Evolutionary conservation across 148 eudicot genomes (phyloP).

Genomic region (Amaranthus cruentus): DNA sequence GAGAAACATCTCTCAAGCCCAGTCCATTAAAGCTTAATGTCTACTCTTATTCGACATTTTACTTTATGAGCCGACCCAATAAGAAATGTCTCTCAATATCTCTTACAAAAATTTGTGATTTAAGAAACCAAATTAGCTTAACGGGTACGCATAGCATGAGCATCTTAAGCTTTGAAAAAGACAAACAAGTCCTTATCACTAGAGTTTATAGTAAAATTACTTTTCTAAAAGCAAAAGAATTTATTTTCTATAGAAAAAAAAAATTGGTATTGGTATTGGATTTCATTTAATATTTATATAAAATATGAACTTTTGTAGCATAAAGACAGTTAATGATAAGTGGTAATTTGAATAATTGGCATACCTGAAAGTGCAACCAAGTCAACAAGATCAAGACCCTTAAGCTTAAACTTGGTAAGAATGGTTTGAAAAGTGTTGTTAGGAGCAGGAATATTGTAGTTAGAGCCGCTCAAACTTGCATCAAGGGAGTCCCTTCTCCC

Average conservation of each 20-base stretch:
- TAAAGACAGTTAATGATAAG: no score
- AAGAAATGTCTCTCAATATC: no score
- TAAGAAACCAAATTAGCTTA: neutral
- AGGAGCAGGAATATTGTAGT: slow-evolving; percentile 84
- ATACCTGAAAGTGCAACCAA: slow-evolving; percentile 83
- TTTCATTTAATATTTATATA: slow-evolving; percentile 4
- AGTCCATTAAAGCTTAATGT: no score
- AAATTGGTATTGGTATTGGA: slow-evolving; percentile 12
- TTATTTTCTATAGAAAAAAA: slow-evolving; percentile 10
- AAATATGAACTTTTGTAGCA: no score
- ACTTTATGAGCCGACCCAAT: no score
- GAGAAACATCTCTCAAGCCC: no score
- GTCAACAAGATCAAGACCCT: slow-evolving; percentile 69
- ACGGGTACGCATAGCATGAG: slow-evolving; percentile 25
- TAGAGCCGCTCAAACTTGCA: slow-evolving; percentile 90
- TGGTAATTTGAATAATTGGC: neutral
- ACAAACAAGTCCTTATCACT: slow-evolving; percentile 9
- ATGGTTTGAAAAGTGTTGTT: slow-evolving; percentile 87
- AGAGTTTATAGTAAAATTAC: slow-evolving; percentile 13
- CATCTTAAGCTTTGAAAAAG: neutral
- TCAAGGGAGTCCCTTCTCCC: slow-evolving; percentile 74
- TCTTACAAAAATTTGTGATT: no score
- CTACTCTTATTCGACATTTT: no score
- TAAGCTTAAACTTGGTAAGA: slow-evolving; percentile 65
- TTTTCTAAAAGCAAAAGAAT: slow-evolving; percentile 6